Evolutionary conservation across 139 green algal species (phyloP), one percentile per base, ranked within the genome.

Genomic region (Ostreobium quekettii): DNA sequence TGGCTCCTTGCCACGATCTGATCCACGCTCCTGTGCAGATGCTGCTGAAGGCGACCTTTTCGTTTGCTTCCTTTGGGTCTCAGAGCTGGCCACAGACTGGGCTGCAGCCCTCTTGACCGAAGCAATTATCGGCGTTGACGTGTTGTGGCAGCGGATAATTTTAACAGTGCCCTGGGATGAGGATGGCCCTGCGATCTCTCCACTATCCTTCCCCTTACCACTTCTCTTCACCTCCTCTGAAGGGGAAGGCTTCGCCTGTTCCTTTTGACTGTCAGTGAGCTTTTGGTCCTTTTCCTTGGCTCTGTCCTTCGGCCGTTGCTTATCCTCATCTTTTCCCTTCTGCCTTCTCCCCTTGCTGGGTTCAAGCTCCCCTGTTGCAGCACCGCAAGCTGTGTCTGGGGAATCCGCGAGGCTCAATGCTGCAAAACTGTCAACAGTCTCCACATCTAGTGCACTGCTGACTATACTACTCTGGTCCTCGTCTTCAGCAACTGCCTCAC

Each of bases 101-200:
- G n/a, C n/a, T n/a, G n/a, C n/a, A n/a, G n/a, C n/a, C n/a, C n/a
- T n/a, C n/a, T n/a, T n/a, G n/a, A n/a, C n/a, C n/a, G n/a, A n/a
- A 19, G 42, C 19, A 19, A 53, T 53, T 11, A 53, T 19, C 42
- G 42, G 42, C 19, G 42, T 53, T 11, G 42, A 26, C 15, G 42
- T 53, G 42, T 53, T 53, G 42, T 53, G 42, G 11, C 42, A 19
- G 42, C 42, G 42, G 42, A 53, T 53, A 19, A 53, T 53, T 53
- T 53, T 53, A 11, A 53, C 42, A 26, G 42, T 53, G 15, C 42
- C 42, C 19, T 19, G 42, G 19, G 42, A 19, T 19, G 19, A 11
- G 42, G 42, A 19, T 53, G 42, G 15, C 11, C 42, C 42, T 26
- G 15, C 11, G 42, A 53, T 11, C 19, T 53, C 42, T 19, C 15